Percentiles rank a stretch among this genome's conserved stretches.
phyloP scores from a whole-genome alignment of 179 eudicot species.

The Spinacia oleracea region DNA sequence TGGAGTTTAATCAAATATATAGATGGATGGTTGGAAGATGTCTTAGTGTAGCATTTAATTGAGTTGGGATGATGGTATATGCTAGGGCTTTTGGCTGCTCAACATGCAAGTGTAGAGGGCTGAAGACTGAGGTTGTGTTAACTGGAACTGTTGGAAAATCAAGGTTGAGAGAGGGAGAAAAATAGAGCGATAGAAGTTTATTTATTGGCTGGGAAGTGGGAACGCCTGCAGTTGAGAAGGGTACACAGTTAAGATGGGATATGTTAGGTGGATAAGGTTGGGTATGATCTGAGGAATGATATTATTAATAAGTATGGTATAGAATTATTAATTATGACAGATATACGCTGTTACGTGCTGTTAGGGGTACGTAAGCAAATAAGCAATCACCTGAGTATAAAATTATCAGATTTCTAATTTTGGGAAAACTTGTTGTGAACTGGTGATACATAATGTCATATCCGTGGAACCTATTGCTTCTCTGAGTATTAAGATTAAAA shows the following conservation, averaged over 20 bases:
- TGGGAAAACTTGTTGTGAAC: neutral
- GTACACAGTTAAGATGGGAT: neutral
- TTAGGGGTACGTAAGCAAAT: neutral
- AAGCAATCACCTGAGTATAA: neutral
- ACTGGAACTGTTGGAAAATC: neutral
- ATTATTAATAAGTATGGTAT: neutral
- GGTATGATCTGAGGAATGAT: neutral
- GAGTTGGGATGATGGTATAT: neutral
- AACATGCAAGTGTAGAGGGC: neutral
- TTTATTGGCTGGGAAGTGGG: neutral
- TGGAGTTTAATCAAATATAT: neutral
- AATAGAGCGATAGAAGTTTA: neutral
- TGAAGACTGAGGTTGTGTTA: neutral
- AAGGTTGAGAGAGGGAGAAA: too few species aligned
- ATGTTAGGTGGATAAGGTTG: neutral
- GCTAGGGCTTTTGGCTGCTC: neutral
- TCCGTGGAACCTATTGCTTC: neutral
- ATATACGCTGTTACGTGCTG: too few species aligned
- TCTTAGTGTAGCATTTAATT: neutral
- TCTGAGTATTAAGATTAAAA: neutral
- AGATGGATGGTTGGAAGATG: neutral
- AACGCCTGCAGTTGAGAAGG: neutral
- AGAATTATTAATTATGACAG: neutral
- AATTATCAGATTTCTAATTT: neutral
- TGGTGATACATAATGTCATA: neutral